Conservation (phyloP, 352 stramenopile genomes). For the Plasmopara halstedii region DNA sequence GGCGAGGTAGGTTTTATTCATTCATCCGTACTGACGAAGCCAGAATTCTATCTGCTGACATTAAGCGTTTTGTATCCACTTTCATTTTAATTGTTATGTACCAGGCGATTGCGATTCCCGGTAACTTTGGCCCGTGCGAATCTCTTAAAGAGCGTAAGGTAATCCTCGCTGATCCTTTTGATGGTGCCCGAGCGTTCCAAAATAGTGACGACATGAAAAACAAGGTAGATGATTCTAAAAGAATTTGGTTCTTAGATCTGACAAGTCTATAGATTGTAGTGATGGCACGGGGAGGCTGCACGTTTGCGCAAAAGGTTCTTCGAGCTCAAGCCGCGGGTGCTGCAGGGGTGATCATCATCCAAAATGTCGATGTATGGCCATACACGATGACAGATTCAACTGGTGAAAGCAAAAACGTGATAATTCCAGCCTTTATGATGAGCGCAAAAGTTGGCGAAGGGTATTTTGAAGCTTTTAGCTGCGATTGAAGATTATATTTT, state of each 20-base stretch:
- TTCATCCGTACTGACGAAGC: not conserved
- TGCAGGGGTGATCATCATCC: slow-evolving; percentile 53
- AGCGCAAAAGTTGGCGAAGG: slow-evolving; percentile 58
- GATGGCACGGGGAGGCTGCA: slow-evolving; percentile 59
- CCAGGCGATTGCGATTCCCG: slow-evolving; percentile 64
- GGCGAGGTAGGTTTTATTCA: slow-evolving; percentile 36
- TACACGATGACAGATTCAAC: slow-evolving; percentile 82
- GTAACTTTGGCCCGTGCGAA: slow-evolving; percentile 71
- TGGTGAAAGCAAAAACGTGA: slow-evolving; percentile 43
- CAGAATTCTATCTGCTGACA: no score
- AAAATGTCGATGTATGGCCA: slow-evolving; percentile 68
- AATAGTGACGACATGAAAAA: slow-evolving; percentile 33
- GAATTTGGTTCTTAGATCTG: not conserved
- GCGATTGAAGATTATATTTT: not conserved
- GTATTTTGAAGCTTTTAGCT: slow-evolving; percentile 13
- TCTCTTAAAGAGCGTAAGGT: slow-evolving; percentile 34
- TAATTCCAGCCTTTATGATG: slow-evolving; percentile 76
- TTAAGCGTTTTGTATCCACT: no score
- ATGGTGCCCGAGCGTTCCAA: slow-evolving; percentile 35
- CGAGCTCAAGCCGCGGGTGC: slow-evolving; percentile 52
- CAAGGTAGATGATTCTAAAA: slow-evolving; percentile 23
- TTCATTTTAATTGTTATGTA: not conserved
- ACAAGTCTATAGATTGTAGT: slow-evolving; percentile 41
- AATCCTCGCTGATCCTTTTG: slow-evolving; percentile 50
- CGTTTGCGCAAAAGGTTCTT: slow-evolving; percentile 68